Percentiles rank a stretch among this genome's conserved stretches.
Conservation (phyloP, 2,329 filamentous ascomycete species). For the Paecilomyces sp. region DNA sequence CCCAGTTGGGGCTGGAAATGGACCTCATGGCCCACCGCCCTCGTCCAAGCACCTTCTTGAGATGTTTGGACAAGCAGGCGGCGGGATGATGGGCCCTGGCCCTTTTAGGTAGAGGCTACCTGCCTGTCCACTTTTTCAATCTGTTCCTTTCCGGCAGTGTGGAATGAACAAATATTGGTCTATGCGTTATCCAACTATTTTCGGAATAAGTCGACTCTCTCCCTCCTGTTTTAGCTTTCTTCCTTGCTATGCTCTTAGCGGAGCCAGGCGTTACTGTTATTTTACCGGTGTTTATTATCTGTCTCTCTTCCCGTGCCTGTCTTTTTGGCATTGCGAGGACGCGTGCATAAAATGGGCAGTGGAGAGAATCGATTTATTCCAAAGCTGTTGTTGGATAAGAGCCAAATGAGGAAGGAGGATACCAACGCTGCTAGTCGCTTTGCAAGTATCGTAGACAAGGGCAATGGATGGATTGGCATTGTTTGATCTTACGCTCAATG, state of each 20-base stretch:
- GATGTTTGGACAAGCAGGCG: conserved; percentile 34
- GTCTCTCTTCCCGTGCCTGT: not conserved
- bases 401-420: not conserved
- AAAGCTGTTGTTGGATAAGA: not conserved
- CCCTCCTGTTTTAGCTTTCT: not conserved
- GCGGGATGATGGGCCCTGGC: conserved; percentile 29
- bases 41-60: conserved; percentile 36
- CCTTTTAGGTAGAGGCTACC: conserved; percentile 23
- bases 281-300: not conserved
- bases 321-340: not conserved
- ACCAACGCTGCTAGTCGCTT: not conserved
- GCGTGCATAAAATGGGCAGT: not conserved
- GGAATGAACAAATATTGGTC: not conserved
- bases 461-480: not conserved
- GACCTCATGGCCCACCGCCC: conserved; percentile 30
- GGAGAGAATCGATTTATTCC: not conserved
- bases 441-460: not conserved
- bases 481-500: not conserved
- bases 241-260: not conserved
- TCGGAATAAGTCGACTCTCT: not conserved
- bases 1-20: conserved; percentile 28
- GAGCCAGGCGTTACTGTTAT: not conserved
- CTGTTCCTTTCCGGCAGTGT: not conserved
- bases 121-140: not conserved
- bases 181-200: not conserved